Conservation (phyloP, 176 grass and related monocot species). For the Rhynchospora pubera region DNA sequence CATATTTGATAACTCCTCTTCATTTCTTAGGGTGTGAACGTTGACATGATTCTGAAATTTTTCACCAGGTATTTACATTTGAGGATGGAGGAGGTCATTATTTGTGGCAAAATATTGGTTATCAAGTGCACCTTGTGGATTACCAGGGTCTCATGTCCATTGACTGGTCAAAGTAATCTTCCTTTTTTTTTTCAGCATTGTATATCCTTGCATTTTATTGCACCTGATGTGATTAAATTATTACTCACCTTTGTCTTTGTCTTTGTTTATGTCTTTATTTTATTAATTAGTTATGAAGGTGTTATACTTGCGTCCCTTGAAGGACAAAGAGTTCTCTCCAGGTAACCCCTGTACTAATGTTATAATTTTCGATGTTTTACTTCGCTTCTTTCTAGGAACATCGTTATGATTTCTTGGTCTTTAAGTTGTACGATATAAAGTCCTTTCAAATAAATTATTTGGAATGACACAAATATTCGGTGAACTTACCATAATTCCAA, state of each 20-base stretch:
- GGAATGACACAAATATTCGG: slow-evolving; percentile 7
- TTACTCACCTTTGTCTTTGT: slow-evolving; percentile 17
- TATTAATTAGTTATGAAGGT: slow-evolving; percentile 52
- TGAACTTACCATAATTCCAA: not conserved
- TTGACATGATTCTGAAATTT: slow-evolving; percentile 1
- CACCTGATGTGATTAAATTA: slow-evolving; percentile 5
- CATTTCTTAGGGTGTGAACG: not conserved
- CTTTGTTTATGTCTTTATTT: slow-evolving; percentile 21
- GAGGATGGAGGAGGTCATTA: slow-evolving; percentile 39
- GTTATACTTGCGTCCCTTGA: slow-evolving; percentile 70
- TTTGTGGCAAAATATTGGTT: slow-evolving; percentile 57
- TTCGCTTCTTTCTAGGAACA: slow-evolving; percentile 11
- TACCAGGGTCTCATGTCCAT: slow-evolving; percentile 28
- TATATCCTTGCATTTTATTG: not conserved
- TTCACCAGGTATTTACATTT: slow-evolving; percentile 63
- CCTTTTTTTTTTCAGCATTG: not conserved
- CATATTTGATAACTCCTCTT: not conserved
- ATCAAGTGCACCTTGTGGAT: slow-evolving; percentile 37
- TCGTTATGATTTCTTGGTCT: slow-evolving; percentile 8
- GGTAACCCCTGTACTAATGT: slow-evolving; percentile 38
- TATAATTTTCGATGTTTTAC: not conserved
- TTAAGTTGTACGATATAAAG: not conserved
- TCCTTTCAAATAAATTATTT: not conserved
- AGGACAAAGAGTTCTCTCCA: slow-evolving; percentile 57
- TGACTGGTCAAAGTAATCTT: slow-evolving; percentile 87